phyloP scores from a whole-genome alignment of 768 basidiomycete species.

The Russula compacta region DNA sequence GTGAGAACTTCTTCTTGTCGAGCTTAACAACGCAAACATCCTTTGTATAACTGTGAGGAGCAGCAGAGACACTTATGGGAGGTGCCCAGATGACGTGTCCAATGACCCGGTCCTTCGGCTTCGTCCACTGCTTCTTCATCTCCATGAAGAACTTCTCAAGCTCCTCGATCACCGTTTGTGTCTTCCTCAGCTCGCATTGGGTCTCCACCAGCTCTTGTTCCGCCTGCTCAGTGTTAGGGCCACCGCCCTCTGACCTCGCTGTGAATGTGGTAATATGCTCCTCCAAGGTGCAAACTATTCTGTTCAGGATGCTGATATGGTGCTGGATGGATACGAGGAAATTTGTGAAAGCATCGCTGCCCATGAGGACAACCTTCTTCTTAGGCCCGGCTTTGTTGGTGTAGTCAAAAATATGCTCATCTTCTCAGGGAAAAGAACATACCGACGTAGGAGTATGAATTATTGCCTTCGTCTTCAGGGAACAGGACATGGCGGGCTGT shows the following conservation, averaged over 20 bases:
- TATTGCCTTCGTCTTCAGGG: neutral
- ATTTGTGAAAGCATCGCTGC: neutral
- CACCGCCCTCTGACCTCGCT: neutral
- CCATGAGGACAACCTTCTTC: neutral
- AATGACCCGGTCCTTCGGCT: neutral
- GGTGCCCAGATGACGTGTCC: conserved; percentile 4
- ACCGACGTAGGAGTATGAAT: neutral
- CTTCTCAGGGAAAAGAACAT: neutral
- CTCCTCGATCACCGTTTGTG: neutral
- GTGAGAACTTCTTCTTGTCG: neutral
- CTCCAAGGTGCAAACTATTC: neutral
- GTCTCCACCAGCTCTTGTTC: neutral
- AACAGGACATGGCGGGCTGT: conserved; percentile 27
- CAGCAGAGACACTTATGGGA: neutral
- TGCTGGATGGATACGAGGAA: neutral
- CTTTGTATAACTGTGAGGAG: neutral
- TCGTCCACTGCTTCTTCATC: neutral
- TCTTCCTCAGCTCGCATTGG: neutral
- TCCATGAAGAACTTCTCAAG: neutral
- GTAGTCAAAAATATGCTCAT: neutral
- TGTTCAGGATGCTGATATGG: neutral
- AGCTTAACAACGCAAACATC: neutral
- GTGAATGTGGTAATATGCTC: no score
- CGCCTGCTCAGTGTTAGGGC: neutral
- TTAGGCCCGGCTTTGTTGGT: neutral